Percentiles rank a stretch among this genome's conserved stretches.
Evolutionary conservation across 2,329 filamentous ascomycete genomes (phyloP).

Genomic region (Cladophialophora carrionii): DNA sequence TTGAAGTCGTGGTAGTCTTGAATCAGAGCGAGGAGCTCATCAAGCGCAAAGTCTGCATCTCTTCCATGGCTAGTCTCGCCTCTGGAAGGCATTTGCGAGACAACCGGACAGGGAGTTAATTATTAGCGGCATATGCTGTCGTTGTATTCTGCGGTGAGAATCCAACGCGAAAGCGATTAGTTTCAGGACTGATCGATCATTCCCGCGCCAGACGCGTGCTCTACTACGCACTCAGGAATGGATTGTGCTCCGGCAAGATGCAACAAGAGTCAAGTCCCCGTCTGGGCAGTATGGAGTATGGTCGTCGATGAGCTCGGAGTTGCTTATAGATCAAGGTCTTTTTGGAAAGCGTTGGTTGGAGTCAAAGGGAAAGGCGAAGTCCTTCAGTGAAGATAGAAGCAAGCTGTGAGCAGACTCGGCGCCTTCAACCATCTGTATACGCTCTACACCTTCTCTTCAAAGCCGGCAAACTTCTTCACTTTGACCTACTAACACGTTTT

Average conservation of each 20-base stretch:
- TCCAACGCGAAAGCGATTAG: not conserved
- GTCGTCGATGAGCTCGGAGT: not conserved
- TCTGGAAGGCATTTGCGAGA: not conserved
- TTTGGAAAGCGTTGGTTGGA: not conserved
- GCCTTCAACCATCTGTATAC: too few relatives aligned
- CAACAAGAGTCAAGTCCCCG: not conserved
- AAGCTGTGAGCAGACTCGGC: too few relatives aligned
- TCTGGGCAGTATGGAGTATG: too few relatives aligned
- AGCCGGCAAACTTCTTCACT: not conserved
- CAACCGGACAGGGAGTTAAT: not conserved
- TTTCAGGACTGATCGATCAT: not conserved
- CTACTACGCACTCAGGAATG: not conserved
- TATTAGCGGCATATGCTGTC: too few relatives aligned
- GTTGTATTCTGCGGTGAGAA: not conserved
- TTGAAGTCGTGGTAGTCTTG: constrained; percentile 38
- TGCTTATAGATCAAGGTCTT: not conserved
- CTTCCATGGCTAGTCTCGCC: not conserved
- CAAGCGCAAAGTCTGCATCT: constrained; percentile 3
- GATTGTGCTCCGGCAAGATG: not conserved
- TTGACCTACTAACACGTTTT: not conserved
- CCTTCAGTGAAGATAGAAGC: not conserved
- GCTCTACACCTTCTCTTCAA: not conserved
- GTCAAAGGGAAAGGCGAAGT: not conserved
- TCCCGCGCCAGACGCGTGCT: not conserved
- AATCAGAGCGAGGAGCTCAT: constrained; percentile 26